These are phyloP conservation scores for Vigna radiata DNA, from an alignment of 306 rosid species.

Conservation along the genomic window DNA sequence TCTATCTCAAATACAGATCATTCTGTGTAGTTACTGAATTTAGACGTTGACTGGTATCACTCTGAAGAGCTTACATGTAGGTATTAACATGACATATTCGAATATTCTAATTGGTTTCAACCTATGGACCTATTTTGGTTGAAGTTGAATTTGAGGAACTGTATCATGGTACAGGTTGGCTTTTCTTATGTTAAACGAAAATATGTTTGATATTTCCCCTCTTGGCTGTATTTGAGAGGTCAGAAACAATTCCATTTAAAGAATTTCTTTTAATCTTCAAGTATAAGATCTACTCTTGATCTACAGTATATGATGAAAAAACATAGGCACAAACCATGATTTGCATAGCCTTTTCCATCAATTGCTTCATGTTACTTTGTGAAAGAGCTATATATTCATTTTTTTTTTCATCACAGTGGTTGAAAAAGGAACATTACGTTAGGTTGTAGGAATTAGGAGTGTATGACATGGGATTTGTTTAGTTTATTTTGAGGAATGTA, in stretches of 20 bases:
- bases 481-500: not conserved
- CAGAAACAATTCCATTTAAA: not conserved
- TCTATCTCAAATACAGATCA: constrained; percentile 45
- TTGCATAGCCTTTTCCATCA: not conserved
- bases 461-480: not conserved
- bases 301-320: constrained; percentile 10
- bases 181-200: constrained; percentile 17
- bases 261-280: not conserved
- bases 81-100: not conserved
- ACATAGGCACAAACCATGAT: not conserved
- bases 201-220: not conserved
- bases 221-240: constrained; percentile 13
- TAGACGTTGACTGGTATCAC: not conserved
- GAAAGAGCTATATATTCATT: not conserved
- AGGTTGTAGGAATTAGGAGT: not conserved
- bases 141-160: not conserved
- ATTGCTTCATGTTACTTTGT: not conserved
- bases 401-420: not conserved
- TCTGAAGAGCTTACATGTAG: constrained; percentile 6
- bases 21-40: constrained; percentile 13
- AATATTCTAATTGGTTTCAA: not conserved
- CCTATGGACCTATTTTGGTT: not conserved
- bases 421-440: not conserved
- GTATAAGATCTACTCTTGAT: constrained; percentile 12
- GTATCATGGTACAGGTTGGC: not conserved